Evolutionary conservation across 2,329 filamentous ascomycete genomes (phyloP).

Genomic region (Ceratocystiopsis sp.): DNA sequence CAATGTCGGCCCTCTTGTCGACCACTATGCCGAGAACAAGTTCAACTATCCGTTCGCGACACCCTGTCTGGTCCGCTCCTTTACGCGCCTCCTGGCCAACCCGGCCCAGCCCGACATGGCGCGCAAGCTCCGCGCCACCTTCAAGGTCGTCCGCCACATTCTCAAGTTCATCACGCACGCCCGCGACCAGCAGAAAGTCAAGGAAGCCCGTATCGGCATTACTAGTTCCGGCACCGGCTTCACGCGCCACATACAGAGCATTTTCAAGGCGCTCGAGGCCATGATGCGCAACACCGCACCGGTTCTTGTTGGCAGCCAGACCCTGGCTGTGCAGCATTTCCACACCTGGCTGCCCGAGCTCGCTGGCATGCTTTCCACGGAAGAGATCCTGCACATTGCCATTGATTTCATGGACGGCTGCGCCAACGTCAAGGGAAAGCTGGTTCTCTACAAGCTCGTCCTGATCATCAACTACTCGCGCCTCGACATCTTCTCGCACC

Average conservation of each 20-base stretch:
- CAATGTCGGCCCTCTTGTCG: conserved; percentile 77
- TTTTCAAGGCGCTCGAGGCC: conserved; percentile 78
- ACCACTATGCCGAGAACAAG: conserved; percentile 72
- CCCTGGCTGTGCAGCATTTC: conserved; percentile 86
- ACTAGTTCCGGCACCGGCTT: conserved; percentile 58
- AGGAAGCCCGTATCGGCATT: conserved; percentile 75
- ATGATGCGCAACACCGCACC: conserved; percentile 82
- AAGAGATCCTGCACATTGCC: conserved; percentile 80
- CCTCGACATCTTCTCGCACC: conserved; percentile 63
- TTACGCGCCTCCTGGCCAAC: conserved; percentile 65
- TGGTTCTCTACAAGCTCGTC: conserved; percentile 81
- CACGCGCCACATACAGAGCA: conserved; percentile 63
- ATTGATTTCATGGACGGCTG: conserved; percentile 92
- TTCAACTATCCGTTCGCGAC: conserved; percentile 93
- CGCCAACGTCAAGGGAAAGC: conserved; percentile 69
- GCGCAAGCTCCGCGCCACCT: conserved; percentile 70
- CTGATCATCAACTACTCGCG: conserved; percentile 84
- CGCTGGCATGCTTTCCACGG: conserved; percentile 52
- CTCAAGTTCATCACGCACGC: conserved; percentile 91
- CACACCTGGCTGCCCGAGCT: conserved; percentile 96
- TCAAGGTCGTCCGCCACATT: conserved; percentile 88
- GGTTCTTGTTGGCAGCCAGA: conserved; percentile 83
- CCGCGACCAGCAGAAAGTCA: conserved; percentile 68
- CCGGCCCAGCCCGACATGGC: conserved; percentile 71
- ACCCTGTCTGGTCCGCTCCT: conserved; percentile 72